Percentiles rank a stretch among this genome's conserved stretches.
phyloP scores from a whole-genome alignment of 371 early-diverging fungal genomes.

The Coemansia sp. region DNA sequence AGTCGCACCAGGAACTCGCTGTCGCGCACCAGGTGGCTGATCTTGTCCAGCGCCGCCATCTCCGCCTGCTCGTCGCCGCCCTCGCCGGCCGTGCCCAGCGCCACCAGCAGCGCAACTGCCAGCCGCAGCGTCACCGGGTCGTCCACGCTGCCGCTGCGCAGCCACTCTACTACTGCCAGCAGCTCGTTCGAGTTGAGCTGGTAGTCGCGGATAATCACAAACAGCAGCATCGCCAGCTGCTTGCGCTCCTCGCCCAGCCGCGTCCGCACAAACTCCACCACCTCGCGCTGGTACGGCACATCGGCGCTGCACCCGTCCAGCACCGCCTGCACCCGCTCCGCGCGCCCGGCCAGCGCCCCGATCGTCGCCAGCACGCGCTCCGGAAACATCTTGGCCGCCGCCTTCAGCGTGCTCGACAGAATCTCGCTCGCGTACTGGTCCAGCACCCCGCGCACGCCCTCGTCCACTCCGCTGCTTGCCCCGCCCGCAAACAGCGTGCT shows the following conservation, averaged over 20 bases:
- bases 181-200: conserved; percentile 56
- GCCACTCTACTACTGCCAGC: conserved; percentile 54
- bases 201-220: conserved; percentile 56
- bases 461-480: conserved; percentile 53
- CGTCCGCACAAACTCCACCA: conserved; percentile 53
- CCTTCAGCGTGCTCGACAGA: conserved; percentile 45
- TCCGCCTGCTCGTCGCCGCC: conserved; percentile 38
- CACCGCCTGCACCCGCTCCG: conserved; percentile 46
- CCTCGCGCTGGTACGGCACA: conserved; percentile 50
- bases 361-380: conserved; percentile 50
- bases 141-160: conserved; percentile 56
- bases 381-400: conserved; percentile 43
- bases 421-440: conserved; percentile 53
- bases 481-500: conserved; percentile 62
- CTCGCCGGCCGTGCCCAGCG: conserved; percentile 54
- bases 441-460: conserved; percentile 50
- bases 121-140: conserved; percentile 60
- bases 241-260: conserved; percentile 60
- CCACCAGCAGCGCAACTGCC: conserved; percentile 57
- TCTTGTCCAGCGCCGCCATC: conserved; percentile 45
- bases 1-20: conserved; percentile 40
- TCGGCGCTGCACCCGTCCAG: conserved; percentile 32
- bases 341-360: conserved; percentile 51
- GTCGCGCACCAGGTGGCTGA: conserved; percentile 43
- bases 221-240: conserved; percentile 59